Conservation (phyloP, 2,329 filamentous ascomycete genomes). For the Pyrenophora tritici-repentis region DNA sequence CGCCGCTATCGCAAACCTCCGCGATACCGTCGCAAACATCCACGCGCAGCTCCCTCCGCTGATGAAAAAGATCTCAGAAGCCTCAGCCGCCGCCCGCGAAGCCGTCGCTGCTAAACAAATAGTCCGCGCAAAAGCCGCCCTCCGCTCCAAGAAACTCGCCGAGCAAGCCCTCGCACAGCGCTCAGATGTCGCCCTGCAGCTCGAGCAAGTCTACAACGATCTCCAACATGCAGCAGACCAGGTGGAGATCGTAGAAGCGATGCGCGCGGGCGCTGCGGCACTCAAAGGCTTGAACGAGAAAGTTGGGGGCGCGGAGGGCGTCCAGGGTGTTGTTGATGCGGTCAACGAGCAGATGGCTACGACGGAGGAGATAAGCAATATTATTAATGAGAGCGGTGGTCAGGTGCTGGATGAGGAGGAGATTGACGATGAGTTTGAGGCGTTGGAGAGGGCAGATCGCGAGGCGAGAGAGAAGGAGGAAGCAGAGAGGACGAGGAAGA, state of each 20-base stretch:
- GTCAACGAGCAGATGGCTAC: conserved; percentile 77
- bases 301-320: conserved; percentile 75
- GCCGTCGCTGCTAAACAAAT: conserved; percentile 76
- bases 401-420: conserved; percentile 72
- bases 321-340: conserved; percentile 75
- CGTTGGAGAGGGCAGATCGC: conserved; percentile 72
- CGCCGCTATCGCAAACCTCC: conserved; percentile 77
- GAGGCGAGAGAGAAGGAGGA: conserved; percentile 74
- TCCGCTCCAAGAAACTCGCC: conserved; percentile 81
- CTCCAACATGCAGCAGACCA: conserved; percentile 87
- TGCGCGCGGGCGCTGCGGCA: conserved; percentile 77
- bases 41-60: conserved; percentile 70
- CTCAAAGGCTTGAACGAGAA: conserved; percentile 75
- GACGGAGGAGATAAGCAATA: conserved; percentile 75
- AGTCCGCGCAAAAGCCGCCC: conserved; percentile 73
- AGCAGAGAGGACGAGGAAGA: conserved; percentile 55
- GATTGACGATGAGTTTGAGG: conserved; percentile 85
- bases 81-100: conserved; percentile 64
- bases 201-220: conserved; percentile 81
- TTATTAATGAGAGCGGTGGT: conserved; percentile 66
- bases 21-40: conserved; percentile 71
- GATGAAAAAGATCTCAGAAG: conserved; percentile 56
- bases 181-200: conserved; percentile 73
- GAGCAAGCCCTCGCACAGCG: conserved; percentile 75
- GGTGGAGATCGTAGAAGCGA: conserved; percentile 78